Base-by-base conservation (phyloP, 2,329 filamentous ascomycete genomes). In the Botrytis sinoallii region DNA sequence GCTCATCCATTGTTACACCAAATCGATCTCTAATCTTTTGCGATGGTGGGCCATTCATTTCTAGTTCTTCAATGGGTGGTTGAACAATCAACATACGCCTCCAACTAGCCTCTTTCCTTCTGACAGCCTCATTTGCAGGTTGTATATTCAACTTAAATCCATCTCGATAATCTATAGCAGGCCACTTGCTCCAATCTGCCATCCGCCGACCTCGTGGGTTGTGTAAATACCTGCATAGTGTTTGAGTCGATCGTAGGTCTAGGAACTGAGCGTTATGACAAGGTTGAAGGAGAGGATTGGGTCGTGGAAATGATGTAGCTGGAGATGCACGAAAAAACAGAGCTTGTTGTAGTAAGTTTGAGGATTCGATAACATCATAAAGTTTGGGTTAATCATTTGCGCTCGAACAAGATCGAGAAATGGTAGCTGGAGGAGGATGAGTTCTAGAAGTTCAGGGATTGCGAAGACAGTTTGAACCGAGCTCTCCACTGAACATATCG, bases 381-480 rank as follows among this genome's bases (percentile, higher is more conserved):
- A 57, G 14, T 9, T 59, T n/a, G 42, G 46, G 9, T 48, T 46
- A 40, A 72, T 52, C 48, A 72, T 72, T 42, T 72, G 70, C n/a
- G 70, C 70, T 35, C 70, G 70, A 67, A 72, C 48, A 20, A 72
- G 70, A 44, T 72, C 70, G 9, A 72, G 60, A 10, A 72, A 59
- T 66, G 70, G 48, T 16, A 72, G n/a, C 22, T 66, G 60, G 22
- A 72, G 46, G 29, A 72, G 70, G n/a, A 72, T 67, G 29, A 72
- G 61, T 42, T 72, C 60, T 18, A 72, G n/a, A 46, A 72, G 60
- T 29, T 72, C 70, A 25, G 70, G 70, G 32, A 72, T 72, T 16
- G 60, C 46, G 18, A 72, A 67, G n/a, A 72, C 70, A 22, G n/a
- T 44, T n/a, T 59, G 61, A 29, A 67, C 18, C 25, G 70, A 42